Conservation (phyloP, 108 stramenopile genomes). For the Cyclotella kingstonii region DNA sequence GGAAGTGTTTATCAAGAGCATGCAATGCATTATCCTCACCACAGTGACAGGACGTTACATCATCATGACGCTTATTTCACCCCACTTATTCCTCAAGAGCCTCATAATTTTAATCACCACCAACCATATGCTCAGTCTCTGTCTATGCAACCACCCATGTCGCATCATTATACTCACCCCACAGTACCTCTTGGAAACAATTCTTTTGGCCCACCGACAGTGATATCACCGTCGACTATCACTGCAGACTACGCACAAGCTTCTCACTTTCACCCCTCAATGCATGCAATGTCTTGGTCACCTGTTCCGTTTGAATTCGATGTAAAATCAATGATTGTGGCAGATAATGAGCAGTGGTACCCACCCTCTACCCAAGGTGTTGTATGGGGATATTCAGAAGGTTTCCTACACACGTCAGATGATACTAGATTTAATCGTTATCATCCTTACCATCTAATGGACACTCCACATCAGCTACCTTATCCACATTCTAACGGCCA, state of each 20-base stretch:
- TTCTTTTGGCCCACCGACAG: conserved; percentile 6
- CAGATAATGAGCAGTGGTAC: conserved; percentile 5
- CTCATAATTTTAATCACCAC: neutral
- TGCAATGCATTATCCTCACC: conserved; percentile 7
- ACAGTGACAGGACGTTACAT: neutral
- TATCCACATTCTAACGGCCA: conserved; percentile 3
- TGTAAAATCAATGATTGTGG: neutral
- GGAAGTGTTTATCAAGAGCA: neutral
- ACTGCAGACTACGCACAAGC: conserved; percentile 8
- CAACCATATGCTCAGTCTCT: conserved; percentile 1
- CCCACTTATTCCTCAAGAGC: neutral
- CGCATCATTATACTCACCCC: conserved; percentile 11
- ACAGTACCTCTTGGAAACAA: conserved; percentile 8
- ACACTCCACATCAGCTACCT: conserved; percentile 7
- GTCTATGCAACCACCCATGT: neutral
- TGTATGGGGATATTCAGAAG: neutral
- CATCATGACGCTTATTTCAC: conserved; percentile 11
- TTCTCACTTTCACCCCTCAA: neutral
- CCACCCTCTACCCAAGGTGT: conserved; percentile 1
- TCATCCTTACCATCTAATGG: conserved; percentile 8
- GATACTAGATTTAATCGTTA: conserved; percentile 3
- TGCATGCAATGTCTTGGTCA: conserved; percentile 15
- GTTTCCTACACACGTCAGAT: neutral
- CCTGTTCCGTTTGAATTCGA: conserved; percentile 15
- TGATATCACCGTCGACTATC: conserved; percentile 28